Conservation (phyloP, 2,329 filamentous ascomycete genomes). For the Tympanopsis confertula region DNA sequence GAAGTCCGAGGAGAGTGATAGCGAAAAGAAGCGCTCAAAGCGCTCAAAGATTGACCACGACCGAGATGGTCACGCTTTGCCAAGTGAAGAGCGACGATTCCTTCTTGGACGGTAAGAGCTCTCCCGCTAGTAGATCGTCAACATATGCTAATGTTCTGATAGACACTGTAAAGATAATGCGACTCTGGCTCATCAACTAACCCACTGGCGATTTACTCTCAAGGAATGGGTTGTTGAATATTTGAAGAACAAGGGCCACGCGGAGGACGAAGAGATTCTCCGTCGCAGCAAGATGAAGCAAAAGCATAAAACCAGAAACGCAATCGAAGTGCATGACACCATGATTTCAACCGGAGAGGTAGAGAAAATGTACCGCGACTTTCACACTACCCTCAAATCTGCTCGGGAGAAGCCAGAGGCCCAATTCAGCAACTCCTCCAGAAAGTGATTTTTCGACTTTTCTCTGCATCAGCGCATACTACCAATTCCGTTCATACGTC, state of each 20-base stretch:
- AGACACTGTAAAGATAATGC: not conserved
- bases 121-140: too few relatives aligned
- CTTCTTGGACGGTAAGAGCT: not conserved
- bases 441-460: too few relatives aligned
- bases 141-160: not conserved
- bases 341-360: not conserved
- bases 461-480: too few relatives aligned
- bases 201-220: not conserved
- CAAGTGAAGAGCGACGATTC: not conserved
- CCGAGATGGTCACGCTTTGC: not conserved
- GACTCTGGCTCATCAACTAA: not conserved
- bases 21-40: too few relatives aligned
- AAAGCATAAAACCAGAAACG: not conserved
- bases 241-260: not conserved
- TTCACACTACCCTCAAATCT: not conserved
- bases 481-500: too few relatives aligned
- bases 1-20: not conserved
- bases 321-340: not conserved
- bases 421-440: too few relatives aligned
- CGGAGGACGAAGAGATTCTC: not conserved
- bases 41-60: too few relatives aligned
- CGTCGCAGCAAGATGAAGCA: not conserved
- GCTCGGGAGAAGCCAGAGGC: not conserved
- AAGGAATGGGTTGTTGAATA: conserved; percentile 1
- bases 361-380: not conserved